phyloP scores from a whole-genome alignment of 2,329 filamentous ascomycete species.

The Zalaria sp. region DNA sequence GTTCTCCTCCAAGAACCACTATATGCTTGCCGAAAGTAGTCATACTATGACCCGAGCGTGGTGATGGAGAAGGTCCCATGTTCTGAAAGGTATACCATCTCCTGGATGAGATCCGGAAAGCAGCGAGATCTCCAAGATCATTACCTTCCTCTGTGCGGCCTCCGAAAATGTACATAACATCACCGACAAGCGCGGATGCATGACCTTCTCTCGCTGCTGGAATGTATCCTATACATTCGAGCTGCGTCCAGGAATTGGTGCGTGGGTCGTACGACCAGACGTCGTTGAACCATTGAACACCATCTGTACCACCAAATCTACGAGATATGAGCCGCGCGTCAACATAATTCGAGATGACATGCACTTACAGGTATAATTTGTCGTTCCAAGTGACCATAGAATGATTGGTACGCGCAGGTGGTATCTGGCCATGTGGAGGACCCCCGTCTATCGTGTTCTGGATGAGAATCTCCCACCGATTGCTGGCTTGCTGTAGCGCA shows the following conservation, averaged over 20 bases:
- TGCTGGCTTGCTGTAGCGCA: slow-evolving; percentile 76
- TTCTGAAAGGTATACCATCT: slow-evolving; percentile 99
- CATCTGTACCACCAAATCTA: slow-evolving; percentile 95
- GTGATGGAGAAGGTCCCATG: slow-evolving; percentile 91
- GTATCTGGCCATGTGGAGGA: slow-evolving; percentile 50
- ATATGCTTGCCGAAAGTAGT: slow-evolving; percentile 86
- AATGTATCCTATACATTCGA: slow-evolving; percentile 97
- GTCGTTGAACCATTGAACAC: slow-evolving; percentile 95
- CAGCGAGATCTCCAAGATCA: slow-evolving; percentile 85
- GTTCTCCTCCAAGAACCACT: slow-evolving; percentile 85
- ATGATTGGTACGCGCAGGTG: slow-evolving; percentile 88
- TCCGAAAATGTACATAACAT: slow-evolving; percentile 99
- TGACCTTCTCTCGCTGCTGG: slow-evolving; percentile 88
- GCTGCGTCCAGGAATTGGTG: slow-evolving; percentile 68
- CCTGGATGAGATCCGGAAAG: slow-evolving; percentile 66
- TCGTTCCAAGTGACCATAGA: slow-evolving; percentile 85
- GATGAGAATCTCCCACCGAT: slow-evolving; percentile 89
- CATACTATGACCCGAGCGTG: slow-evolving; percentile 94
- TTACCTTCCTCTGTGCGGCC: slow-evolving; percentile 86
- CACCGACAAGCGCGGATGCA: slow-evolving; percentile 81
- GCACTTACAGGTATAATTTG: slow-evolving; percentile 72
- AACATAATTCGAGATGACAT: slow-evolving; percentile 2
- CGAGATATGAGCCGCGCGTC: slow-evolving; percentile 4
- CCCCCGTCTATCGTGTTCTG: slow-evolving; percentile 53
- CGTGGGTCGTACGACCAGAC: slow-evolving; percentile 91